These are phyloP conservation scores for Stipa capillata DNA, from an alignment of 176 grass and related monocot species.

Conservation along the genomic window DNA sequence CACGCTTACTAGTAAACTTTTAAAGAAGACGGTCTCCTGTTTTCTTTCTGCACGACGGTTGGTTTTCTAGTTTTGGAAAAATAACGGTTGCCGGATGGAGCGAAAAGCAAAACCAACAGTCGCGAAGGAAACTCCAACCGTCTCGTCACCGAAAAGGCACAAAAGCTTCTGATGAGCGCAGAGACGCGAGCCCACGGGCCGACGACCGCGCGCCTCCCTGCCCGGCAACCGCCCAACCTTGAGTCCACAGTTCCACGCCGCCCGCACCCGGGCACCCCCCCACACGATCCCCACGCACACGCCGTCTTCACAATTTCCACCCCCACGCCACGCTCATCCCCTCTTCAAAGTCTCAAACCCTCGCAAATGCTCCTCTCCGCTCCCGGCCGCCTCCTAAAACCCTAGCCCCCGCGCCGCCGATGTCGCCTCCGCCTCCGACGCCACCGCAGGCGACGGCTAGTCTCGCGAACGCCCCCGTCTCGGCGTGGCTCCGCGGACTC, in stretches of 20 bases:
- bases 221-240: background rate
- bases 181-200: slow-evolving; percentile 9
- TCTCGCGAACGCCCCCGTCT: slow-evolving; percentile 16
- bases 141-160: background rate
- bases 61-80: too few species aligned
- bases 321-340: background rate
- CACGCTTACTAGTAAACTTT: too few species aligned
- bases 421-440: background rate
- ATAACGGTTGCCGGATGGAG: too few species aligned
- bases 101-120: background rate
- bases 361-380: slow-evolving; percentile 30
- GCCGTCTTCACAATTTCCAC: background rate
- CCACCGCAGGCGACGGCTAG: too few species aligned
- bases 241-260: slow-evolving; percentile 26
- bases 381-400: slow-evolving; percentile 31
- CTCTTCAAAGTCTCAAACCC: slow-evolving; percentile 11
- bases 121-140: too few species aligned
- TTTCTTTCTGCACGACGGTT: too few species aligned
- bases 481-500: slow-evolving; percentile 62
- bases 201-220: slow-evolving; percentile 17
- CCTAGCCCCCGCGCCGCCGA: slow-evolving; percentile 22
- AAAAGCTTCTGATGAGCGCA: background rate
- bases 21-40: too few species aligned
- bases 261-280: slow-evolving; percentile 11
- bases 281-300: background rate